Conservation (phyloP, 1,284 basidiomycete species). For the Sanghuangporus weigelae region DNA sequence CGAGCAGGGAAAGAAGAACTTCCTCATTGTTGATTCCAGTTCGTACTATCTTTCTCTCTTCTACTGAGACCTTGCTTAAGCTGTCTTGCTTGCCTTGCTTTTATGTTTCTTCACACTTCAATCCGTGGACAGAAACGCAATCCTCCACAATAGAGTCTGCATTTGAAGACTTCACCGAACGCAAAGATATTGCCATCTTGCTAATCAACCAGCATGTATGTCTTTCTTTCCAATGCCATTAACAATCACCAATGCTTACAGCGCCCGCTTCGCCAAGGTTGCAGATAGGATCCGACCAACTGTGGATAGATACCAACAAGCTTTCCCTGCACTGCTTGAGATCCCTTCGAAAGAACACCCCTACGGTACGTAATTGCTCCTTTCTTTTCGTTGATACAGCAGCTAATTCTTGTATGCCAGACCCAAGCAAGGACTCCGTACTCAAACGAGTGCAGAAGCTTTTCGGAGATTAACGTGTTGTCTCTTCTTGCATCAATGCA, state of each 20-base stretch:
- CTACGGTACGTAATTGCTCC: constrained; percentile 56
- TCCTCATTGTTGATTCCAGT: constrained; percentile 91
- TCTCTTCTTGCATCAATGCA: neutral
- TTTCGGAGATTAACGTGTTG: constrained; percentile 71
- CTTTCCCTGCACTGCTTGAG: constrained; percentile 96
- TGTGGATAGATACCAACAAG: constrained; percentile 92
- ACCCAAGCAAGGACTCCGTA: constrained; percentile 95
- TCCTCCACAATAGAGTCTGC: constrained; percentile 82
- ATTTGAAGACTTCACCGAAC: constrained; percentile 89
- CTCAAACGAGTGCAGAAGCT: constrained; percentile 97
- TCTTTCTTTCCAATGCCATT: constrained; percentile 1
- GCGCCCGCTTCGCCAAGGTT: constrained; percentile 45
- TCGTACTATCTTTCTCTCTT: constrained; percentile 28
- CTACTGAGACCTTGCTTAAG: neutral
- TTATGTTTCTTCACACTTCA: neutral
- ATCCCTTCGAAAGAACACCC: constrained; percentile 96
- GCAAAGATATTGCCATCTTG: constrained; percentile 91
- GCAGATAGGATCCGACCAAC: constrained; percentile 95
- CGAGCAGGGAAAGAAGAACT: constrained; percentile 91
- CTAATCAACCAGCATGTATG: constrained; percentile 95
- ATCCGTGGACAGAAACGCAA: constrained; percentile 67
- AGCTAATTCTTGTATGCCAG: constrained; percentile 38
- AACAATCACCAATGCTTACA: neutral
- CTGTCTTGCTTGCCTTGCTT: neutral
- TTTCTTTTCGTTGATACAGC: neutral